A percentile compares a stretch with the other conserved stretches of the same genome.
Conservation (phyloP, 2,329 filamentous ascomycete genomes). For the Trichoderma sp. region DNA sequence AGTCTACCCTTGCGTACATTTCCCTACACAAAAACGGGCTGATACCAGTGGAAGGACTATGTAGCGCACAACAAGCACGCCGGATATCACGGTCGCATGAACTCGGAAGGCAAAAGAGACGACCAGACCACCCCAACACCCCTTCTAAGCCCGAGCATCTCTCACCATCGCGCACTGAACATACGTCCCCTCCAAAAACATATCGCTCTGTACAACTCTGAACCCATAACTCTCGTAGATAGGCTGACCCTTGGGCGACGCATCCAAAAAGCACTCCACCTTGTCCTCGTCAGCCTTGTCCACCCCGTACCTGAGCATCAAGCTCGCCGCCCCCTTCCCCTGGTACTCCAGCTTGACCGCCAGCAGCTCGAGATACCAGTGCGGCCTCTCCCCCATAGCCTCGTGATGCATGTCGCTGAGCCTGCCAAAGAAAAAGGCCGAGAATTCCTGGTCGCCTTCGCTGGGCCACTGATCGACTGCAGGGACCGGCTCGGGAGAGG, state of each 20-base stretch:
- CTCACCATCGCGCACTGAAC: constrained; percentile 19
- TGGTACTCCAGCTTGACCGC: constrained; percentile 15
- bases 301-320: constrained; percentile 20
- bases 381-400: constrained; percentile 15
- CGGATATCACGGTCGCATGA: not conserved
- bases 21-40: too few species aligned
- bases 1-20: too few species aligned
- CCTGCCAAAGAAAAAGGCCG: constrained; percentile 14
- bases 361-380: constrained; percentile 25
- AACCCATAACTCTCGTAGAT: constrained; percentile 26
- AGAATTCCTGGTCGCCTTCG: constrained; percentile 22
- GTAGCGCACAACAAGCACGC: too few species aligned
- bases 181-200: not conserved
- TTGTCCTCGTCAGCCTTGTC: constrained; percentile 18
- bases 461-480: constrained; percentile 12
- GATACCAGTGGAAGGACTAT: too few species aligned
- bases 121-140: not conserved
- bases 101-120: not conserved
- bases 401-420: constrained; percentile 20
- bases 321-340: constrained; percentile 21
- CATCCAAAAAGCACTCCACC: constrained; percentile 24
- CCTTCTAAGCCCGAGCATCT: not conserved
- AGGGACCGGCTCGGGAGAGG: not conserved
- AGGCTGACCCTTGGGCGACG: constrained; percentile 9
- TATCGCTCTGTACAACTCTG: constrained; percentile 10